phyloP scores from a whole-genome alignment of 2,329 filamentous ascomycete genomes.

The Microcyclospora tardicrescens region DNA sequence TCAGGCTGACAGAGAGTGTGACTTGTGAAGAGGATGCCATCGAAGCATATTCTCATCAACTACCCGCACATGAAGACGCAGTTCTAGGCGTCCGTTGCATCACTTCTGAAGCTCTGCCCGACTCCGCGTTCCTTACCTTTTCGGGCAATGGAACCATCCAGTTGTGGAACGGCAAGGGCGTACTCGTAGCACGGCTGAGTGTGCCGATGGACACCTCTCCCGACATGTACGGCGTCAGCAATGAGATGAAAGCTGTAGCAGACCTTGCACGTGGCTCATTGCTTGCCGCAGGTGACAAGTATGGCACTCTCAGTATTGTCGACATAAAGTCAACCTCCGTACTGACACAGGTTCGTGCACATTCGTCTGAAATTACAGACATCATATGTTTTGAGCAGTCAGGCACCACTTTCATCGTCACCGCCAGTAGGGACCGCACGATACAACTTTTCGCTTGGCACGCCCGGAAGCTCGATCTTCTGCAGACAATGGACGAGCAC shows the following conservation, averaged over 20 bases:
- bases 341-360: constrained; percentile 65
- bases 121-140: constrained; percentile 78
- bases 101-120: constrained; percentile 43
- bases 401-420: constrained; percentile 56
- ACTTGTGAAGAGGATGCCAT: constrained; percentile 5
- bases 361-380: constrained; percentile 72
- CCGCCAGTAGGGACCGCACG: constrained; percentile 79
- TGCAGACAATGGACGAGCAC: constrained; percentile 89
- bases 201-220: constrained; percentile 55
- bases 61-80: constrained; percentile 45
- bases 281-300: constrained; percentile 73
- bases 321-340: constrained; percentile 49
- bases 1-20: constrained; percentile 6
- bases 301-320: constrained; percentile 56
- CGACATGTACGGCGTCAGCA: constrained; percentile 34
- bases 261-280: constrained; percentile 49
- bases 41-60: constrained; percentile 18
- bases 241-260: constrained; percentile 46
- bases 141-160: constrained; percentile 66
- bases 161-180: constrained; percentile 69
- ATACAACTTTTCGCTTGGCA: constrained; percentile 71
- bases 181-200: constrained; percentile 48
- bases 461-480: constrained; percentile 40
- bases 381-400: constrained; percentile 58
- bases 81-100: constrained; percentile 61